Evolutionary conservation across 139 green algal genomes (phyloP).

Genomic region (Medakamo hakoo): DNA sequence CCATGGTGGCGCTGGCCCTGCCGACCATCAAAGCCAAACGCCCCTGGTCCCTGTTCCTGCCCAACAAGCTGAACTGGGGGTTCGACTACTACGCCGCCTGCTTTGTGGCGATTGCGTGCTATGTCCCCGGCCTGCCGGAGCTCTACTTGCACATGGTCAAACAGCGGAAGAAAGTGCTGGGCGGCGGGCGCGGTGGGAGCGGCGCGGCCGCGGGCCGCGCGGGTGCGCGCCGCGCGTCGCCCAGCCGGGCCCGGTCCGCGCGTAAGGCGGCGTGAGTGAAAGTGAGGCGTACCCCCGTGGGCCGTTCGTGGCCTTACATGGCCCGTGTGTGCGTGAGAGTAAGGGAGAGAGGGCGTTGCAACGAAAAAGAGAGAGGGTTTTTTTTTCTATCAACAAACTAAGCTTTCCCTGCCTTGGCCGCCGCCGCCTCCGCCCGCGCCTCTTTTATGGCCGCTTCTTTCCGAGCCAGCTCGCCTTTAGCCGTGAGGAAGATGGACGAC

Average conservation of each 20-base stretch:
- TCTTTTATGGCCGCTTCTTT: neutral
- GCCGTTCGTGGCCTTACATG: neutral
- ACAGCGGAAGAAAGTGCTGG: conserved; percentile 62
- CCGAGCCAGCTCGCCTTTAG: neutral
- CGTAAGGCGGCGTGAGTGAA: neutral
- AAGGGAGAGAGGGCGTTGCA: neutral
- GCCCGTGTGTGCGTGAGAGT: neutral
- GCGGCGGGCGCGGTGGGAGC: conserved; percentile 1
- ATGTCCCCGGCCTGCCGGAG: conserved; percentile 53
- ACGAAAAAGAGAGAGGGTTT: neutral
- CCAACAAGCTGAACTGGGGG: conserved; percentile 63
- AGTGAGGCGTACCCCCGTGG: neutral
- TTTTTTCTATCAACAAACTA: too few species aligned
- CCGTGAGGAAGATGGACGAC: neutral
- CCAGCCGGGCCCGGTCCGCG: neutral
- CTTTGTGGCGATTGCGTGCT: conserved; percentile 18
- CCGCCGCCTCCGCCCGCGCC: too few species aligned
- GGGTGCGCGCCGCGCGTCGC: too few species aligned
- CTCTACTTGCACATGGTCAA: conserved; percentile 77
- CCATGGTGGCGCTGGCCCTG: conserved; percentile 56
- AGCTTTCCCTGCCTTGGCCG: too few species aligned
- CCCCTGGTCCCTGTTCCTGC: conserved; percentile 38
- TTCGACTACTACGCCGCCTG: conserved; percentile 62
- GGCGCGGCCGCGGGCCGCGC: too few species aligned
- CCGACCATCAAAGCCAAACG: conserved; percentile 20